Base-by-base conservation (phyloP, 305 asterid species). In the Fraxinus angustifolia region DNA sequence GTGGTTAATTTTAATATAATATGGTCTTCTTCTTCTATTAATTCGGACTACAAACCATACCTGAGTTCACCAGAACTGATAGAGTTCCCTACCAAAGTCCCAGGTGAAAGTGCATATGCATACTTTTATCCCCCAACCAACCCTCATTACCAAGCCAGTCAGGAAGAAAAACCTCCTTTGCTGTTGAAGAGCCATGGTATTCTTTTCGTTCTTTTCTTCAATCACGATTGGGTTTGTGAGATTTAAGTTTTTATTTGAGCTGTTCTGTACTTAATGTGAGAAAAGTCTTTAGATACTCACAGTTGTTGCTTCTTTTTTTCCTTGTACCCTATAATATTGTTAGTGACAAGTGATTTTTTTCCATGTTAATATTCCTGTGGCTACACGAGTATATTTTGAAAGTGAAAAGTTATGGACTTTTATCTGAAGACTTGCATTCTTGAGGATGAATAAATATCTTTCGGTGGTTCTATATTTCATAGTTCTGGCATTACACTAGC, bases 111-210 rank as follows among this genome's bases (percentile, higher is more conserved):
- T 56, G 99, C 97, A 28, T 94, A 92, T 87, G 99, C 99, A n/a
- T 94, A 94, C 87, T 96, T 89, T 84, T 96, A 96, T 86, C 94
- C 97, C 67, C 99, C 99, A 10, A 92, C 92, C 78, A 94, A 92
- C 89, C 93, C 98, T 83, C 76, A 38, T 71, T 92, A 83, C 87
- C 92, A 94, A 84, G 92, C 96, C 80, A 88, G 84, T 83, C 83
- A 31, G 31, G 95, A 88, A 34, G 98, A 94, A 88, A 93, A 87
- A 82, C 99, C 98, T 86, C 99, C 99, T 38, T 77, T 96, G 80
- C 91, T 96, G 87, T 84, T 96, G 86, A 93, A 91, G 88, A 94
- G 99, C 86, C 98, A 96, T 62, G 98, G 97, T 94, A 87, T 67
- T 82, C 50, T 76, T 70, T 70, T 36, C 17, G 17, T 42, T 81